These are phyloP conservation scores for Dalbergia cochinchinensis DNA, from an alignment of 306 rosid genomes.

Conservation along the genomic window DNA sequence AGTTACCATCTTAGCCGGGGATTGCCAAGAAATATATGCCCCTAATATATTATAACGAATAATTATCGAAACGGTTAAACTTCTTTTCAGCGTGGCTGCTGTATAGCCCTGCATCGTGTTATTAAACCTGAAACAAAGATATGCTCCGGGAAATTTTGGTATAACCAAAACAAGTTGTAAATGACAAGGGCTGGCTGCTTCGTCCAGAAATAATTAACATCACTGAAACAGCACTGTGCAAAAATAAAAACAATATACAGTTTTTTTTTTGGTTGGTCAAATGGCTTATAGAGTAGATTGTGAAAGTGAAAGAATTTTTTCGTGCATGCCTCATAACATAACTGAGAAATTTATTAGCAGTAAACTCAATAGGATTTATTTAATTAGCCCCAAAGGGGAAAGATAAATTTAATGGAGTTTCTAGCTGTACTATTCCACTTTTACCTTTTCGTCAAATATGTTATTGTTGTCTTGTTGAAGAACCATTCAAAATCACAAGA, in stretches of 20 bases:
- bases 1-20: background rate
- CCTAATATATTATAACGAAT: no score
- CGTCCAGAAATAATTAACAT: background rate
- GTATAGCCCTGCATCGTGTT: no score
- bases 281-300: background rate
- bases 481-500: background rate
- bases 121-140: no score
- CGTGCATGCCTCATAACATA: background rate
- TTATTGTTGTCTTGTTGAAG: background rate
- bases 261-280: background rate
- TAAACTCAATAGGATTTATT: no score
- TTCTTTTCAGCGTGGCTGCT: background rate
- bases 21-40: background rate
- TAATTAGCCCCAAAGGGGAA: background rate
- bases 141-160: no score
- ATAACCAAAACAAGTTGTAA: background rate
- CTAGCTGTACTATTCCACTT: background rate
- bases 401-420: background rate
- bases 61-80: background rate
- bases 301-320: background rate
- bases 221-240: background rate
- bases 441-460: background rate
- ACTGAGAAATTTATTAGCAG: no score
- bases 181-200: background rate
- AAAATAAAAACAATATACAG: background rate